Evolutionary conservation across 208 protist species (phyloP), one percentile per base, ranked within the genome.

Genomic region (Wallacemonas rigidus): DNA sequence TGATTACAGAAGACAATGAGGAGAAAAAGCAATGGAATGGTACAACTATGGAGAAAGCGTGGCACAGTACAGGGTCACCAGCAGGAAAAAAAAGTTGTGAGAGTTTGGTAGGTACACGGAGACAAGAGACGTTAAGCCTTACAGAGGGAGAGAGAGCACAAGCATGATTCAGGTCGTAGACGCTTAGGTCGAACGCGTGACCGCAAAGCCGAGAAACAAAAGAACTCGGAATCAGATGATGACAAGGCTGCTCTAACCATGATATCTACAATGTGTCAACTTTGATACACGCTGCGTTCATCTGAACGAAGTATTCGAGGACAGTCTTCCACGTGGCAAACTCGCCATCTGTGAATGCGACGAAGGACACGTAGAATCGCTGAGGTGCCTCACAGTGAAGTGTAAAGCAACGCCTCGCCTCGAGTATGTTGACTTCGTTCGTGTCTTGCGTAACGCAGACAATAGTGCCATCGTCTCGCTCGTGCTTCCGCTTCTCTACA

Each of bases 281-380:
- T 41, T 50, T 65, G 41, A 65, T 65, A 35, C 60, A 65, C 15
- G 60, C 40, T 5, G 41, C 40, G 43, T 69, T 69, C 51, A 69
- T 14, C 40, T 58, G 9, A 4, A 77, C 76, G 70, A 89, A 89
- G 69, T 89, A 89, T 50, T 83, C 74, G 3, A 86, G 57, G 7
- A 77, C 78, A 11, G 64, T 44, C 15, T 61, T 75, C 81, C 84
- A 89, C 41, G 70, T 68, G 17, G 80, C 39, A 11, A 85, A 76
- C 43, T 84, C 75, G 17, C 80, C 62, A 7, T 89, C 75, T 4
- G 56, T 79, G 12, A 75, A 71, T 0, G 81, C 75, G 40, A 89
- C 79, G 60, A 89, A 89, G 12, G 69, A 86, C 0, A 86, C 81
- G 50, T 89, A 89, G 43, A 89, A 86, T 43, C 77, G 60, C 64